A percentile compares a stretch with the other conserved stretches of the same genome.
phyloP scores from a whole-genome alignment of 2,329 filamentous ascomycete species.

The Ophiostoma australiae region DNA sequence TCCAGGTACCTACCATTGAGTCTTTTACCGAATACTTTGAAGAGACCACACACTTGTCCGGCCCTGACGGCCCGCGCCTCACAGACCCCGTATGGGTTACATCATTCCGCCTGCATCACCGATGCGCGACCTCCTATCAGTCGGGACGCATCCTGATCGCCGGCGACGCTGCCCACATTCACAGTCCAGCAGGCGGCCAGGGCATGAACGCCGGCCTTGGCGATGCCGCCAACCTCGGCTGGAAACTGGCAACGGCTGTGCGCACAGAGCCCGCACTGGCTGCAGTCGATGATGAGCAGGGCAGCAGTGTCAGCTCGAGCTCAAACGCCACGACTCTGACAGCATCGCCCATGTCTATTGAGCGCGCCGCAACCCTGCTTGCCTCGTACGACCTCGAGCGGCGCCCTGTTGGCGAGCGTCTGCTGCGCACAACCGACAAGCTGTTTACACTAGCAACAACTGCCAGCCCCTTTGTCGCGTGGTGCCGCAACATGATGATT shows the following conservation, averaged over 20 bases:
- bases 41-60: constrained; percentile 18
- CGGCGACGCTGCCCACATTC: constrained; percentile 55
- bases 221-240: constrained; percentile 50
- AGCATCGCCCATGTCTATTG: constrained; percentile 28
- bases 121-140: constrained; percentile 40
- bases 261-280: constrained; percentile 4
- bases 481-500: constrained; percentile 39
- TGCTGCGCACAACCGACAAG: constrained; percentile 22
- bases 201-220: constrained; percentile 55
- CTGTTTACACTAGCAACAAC: constrained; percentile 19
- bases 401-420: constrained; percentile 28
- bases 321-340: constrained; percentile 14
- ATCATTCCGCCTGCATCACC: constrained; percentile 43
- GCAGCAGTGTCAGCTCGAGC: background rate
- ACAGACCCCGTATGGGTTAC: constrained; percentile 40
- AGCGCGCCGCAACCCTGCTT: constrained; percentile 36
- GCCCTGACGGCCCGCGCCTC: constrained; percentile 22
- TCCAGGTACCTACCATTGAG: constrained; percentile 14
- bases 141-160: constrained; percentile 49
- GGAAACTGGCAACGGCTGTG: constrained; percentile 47
- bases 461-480: constrained; percentile 16
- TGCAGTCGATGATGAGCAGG: background rate
- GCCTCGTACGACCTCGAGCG: constrained; percentile 47
- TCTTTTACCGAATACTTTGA: constrained; percentile 18
- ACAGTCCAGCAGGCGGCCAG: constrained; percentile 51